These are phyloP conservation scores for Tylopilus cervinicoccineus DNA, from an alignment of 768 basidiomycete species.

Conservation along the genomic window DNA sequence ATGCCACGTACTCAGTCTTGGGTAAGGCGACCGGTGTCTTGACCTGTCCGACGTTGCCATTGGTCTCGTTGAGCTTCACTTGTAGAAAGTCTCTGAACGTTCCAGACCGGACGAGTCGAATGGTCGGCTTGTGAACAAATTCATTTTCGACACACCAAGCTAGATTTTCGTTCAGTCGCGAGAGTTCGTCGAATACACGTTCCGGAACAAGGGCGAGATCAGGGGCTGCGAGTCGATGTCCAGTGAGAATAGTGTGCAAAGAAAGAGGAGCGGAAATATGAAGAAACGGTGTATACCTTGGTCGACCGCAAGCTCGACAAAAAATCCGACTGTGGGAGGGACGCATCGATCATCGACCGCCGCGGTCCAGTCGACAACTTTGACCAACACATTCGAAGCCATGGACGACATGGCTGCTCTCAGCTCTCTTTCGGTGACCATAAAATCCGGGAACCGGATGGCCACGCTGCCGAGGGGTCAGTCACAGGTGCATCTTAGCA, in stretches of 20 bases:
- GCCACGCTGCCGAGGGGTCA: not conserved
- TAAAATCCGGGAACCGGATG: not conserved
- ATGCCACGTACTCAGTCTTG: not conserved
- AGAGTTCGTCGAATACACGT: not conserved
- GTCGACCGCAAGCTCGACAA: not conserved
- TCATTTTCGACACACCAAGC: too few relatives aligned
- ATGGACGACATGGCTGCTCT: too few relatives aligned
- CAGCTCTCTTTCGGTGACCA: not conserved
- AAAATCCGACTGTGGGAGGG: not conserved
- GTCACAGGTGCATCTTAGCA: not conserved
- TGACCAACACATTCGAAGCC: not conserved
- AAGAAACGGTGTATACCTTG: not conserved
- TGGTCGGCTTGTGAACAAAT: not conserved
- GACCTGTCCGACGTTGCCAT: not conserved
- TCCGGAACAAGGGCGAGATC: not conserved
- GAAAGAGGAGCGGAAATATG: not conserved
- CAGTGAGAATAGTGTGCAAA: not conserved
- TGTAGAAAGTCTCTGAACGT: not conserved
- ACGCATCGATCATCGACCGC: not conserved
- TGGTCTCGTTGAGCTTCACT: slow-evolving; percentile 1
- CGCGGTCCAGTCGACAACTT: not conserved
- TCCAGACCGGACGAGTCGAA: not conserved
- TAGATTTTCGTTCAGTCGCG: not conserved
- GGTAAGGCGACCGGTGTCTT: not conserved
- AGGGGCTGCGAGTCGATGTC: not conserved